These are phyloP conservation scores for Pleurotus ostreatus DNA, from an alignment of 768 basidiomycete genomes.

Conservation along the genomic window DNA sequence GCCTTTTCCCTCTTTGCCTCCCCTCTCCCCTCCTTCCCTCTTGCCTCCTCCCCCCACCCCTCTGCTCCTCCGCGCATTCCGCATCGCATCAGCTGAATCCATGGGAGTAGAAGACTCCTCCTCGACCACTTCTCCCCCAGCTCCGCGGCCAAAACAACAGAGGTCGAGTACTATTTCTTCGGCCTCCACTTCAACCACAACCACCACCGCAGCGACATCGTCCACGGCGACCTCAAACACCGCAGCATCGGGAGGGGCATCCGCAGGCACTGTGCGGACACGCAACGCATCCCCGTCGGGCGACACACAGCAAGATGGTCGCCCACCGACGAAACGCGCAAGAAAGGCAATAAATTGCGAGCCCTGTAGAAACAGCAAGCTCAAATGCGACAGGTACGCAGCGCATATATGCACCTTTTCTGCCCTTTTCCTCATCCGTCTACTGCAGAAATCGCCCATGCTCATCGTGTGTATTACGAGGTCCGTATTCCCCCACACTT, in stretches of 20 bases:
- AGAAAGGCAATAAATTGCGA: constrained; percentile 89
- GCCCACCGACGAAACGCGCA: constrained; percentile 76
- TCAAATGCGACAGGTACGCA: constrained; percentile 80
- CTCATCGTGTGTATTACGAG: constrained; percentile 81
- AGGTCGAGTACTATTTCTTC: constrained; percentile 30
- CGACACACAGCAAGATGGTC: constrained; percentile 41
- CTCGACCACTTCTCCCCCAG: constrained; percentile 31
- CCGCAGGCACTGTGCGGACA: background rate
- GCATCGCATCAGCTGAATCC: constrained; percentile 26
- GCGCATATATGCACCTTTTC: constrained; percentile 7
- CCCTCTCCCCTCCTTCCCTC: constrained; percentile 61
- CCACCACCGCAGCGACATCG: background rate
- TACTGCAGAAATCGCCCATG: constrained; percentile 74
- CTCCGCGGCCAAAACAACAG: constrained; percentile 36
- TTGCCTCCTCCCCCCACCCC: constrained; percentile 37
- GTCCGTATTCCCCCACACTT: constrained; percentile 31
- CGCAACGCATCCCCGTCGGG: background rate
- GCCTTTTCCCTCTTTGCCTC: constrained; percentile 29
- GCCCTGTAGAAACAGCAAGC: constrained; percentile 82
- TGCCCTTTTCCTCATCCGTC: constrained; percentile 5
- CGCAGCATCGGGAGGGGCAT: no score
- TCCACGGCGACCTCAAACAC: background rate
- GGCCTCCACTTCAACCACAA: constrained; percentile 18
- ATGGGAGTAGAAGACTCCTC: constrained; percentile 32
- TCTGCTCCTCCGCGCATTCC: constrained; percentile 51